Percentiles rank a stretch among this genome's conserved stretches.
phyloP scores from a whole-genome alignment of 2,329 filamentous ascomycete species.

The Fusarium odoratissimum region DNA sequence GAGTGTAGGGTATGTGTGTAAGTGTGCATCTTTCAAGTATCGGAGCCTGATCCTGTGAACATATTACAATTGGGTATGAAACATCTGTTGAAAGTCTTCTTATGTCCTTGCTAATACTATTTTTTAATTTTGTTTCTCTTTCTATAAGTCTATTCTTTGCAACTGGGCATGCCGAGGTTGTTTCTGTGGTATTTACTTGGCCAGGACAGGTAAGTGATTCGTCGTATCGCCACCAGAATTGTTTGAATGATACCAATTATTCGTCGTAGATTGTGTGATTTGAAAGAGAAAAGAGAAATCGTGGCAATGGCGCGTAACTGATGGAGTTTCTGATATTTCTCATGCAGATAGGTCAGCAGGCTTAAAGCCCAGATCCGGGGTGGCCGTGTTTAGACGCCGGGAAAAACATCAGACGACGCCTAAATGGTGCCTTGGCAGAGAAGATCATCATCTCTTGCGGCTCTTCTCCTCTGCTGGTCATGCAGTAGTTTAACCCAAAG shows the following conservation, averaged over 20 bases:
- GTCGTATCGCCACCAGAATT: constrained; percentile 9
- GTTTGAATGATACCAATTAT: background rate
- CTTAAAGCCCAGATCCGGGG: constrained; percentile 21
- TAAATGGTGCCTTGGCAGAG: constrained; percentile 28
- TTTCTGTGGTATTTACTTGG: background rate
- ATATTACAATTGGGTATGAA: background rate
- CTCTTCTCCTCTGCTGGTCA: constrained; percentile 14
- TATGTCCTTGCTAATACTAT: background rate
- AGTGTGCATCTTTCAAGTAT: background rate
- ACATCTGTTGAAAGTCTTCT: accelerated
- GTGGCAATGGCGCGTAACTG: background rate
- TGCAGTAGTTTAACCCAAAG: background rate
- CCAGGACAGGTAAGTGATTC: background rate
- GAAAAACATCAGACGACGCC: constrained; percentile 40
- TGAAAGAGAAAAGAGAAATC: background rate
- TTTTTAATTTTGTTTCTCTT: background rate
- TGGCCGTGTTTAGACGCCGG: constrained; percentile 24
- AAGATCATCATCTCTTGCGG: constrained; percentile 32
- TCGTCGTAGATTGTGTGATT: background rate
- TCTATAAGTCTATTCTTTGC: background rate
- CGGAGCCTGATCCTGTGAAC: too few relatives aligned
- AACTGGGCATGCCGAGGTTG: background rate
- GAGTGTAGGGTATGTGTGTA: background rate
- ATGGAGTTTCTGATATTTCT: constrained; percentile 10
- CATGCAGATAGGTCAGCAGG: constrained; percentile 23